Evolutionary conservation across 148 eudicot genomes (phyloP), one percentile per base, ranked within the genome.

Genomic region (Salicornia ramosissima): DNA sequence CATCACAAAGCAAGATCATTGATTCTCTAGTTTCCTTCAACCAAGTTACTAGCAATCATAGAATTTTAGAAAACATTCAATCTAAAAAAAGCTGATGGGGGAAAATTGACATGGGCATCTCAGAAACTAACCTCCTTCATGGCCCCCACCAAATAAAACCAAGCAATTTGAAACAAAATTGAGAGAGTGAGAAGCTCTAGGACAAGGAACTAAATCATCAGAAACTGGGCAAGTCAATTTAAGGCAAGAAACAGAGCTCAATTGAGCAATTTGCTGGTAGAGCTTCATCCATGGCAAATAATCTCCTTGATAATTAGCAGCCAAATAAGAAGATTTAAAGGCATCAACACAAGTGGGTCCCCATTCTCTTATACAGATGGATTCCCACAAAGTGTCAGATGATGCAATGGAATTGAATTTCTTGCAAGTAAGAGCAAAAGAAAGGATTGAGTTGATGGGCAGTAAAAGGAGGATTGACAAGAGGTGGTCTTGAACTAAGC

Each of bases 151-250:
- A 78, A 93, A 93, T 71, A 93, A 81, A 77, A 93, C 85, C 82
- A 88, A 78, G 68, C 83, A 95, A 61, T 88, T 87, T 34, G 85
- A 75, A 0, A 89, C 83, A 66, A 83, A 87, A 81, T 86, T 87
- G 34, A 95, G 90, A 21, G 97, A 84, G 67, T 87, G 97, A 58
- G 99, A 95, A 74, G 99, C 99, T 74, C 99, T 83, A 39, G 99
- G 90, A 25, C 84, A 54, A 0, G 99, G 97, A 53, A 80, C 56
- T 68, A 61, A 50, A 29, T 52, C 76, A 65, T 70, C 83, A 64
- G 40, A 76, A 75, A 75, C 76, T 22, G 85, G 73, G 67, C 61
- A 72, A 33, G 65, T 60, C 57, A 92, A 74, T 14, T 74, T 89
- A 7, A 60, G 77, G 79, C 97, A 91, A 43, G 78, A 76, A 40